Conservation (phyloP, 2,329 filamentous ascomycete species). For the Colletotrichum tabaci region DNA sequence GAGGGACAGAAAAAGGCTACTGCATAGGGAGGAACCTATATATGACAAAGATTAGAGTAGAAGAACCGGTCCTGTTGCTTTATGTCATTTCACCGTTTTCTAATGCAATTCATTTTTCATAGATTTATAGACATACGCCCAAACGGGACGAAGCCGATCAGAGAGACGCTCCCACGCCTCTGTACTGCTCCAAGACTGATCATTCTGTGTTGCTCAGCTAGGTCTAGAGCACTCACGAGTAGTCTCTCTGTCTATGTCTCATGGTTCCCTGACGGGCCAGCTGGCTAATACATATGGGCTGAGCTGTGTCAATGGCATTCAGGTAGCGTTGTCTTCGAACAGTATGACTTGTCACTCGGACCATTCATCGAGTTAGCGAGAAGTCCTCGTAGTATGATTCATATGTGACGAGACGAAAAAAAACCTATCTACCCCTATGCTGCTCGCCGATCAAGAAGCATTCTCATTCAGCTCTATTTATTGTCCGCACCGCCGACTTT, state of each 20-base stretch:
- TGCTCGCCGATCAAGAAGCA: neutral
- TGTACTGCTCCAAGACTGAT: neutral
- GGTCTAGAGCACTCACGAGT: neutral
- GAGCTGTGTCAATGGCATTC: neutral
- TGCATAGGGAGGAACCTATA: neutral
- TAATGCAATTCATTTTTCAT: neutral
- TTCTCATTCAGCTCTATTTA: neutral
- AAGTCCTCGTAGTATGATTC: neutral
- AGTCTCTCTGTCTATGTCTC: neutral
- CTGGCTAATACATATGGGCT: neutral
- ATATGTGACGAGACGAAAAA: neutral
- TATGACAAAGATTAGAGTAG: neutral
- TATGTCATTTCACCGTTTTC: neutral
- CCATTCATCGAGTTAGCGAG: neutral
- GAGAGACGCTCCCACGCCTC: neutral
- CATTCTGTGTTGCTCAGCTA: neutral
- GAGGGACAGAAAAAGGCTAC: neutral
- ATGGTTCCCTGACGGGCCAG: neutral
- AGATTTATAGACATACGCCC: neutral
- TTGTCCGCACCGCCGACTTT: constrained; percentile 1
- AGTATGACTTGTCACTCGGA: neutral
- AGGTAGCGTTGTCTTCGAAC: too few relatives aligned
- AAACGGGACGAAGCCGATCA: neutral
- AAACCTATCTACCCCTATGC: neutral
- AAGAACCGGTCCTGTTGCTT: neutral